These are phyloP conservation scores for Chaetomium tenue DNA, from an alignment of 495 filamentous ascomycete species.

Conservation along the genomic window DNA sequence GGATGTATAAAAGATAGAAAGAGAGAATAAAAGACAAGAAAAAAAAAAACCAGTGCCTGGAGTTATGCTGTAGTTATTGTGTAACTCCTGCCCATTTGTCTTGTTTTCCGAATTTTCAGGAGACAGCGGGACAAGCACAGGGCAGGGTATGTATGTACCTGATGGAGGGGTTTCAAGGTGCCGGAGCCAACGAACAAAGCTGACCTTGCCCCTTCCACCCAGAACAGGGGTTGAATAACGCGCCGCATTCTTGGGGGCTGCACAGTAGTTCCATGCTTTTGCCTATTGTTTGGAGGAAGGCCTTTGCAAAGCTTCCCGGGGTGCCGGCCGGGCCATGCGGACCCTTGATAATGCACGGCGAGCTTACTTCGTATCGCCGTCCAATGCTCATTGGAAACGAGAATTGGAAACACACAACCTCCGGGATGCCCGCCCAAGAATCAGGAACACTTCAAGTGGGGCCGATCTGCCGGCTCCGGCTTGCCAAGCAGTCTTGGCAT, in stretches of 20 bases:
- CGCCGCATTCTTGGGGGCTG: background rate
- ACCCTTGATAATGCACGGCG: no score
- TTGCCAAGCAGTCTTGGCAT: slow-evolving; percentile 21
- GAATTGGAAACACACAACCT: background rate
- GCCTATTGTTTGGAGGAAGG: background rate
- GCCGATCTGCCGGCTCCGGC: slow-evolving; percentile 19
- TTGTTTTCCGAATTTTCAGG: background rate
- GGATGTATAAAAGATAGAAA: no score
- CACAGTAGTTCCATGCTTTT: no score
- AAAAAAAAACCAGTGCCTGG: background rate
- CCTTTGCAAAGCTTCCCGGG: background rate
- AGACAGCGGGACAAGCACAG: background rate
- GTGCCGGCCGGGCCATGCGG: background rate
- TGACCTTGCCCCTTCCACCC: slow-evolving; percentile 15
- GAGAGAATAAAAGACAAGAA: no score
- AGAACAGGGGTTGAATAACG: slow-evolving; percentile 21
- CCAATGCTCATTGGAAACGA: background rate
- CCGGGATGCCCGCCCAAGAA: background rate
- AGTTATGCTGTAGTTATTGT: background rate
- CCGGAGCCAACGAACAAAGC: slow-evolving; percentile 20
- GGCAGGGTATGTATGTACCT: no score
- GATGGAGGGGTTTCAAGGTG: slow-evolving; percentile 19
- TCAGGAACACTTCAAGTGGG: slow-evolving; percentile 3
- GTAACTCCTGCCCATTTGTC: background rate
- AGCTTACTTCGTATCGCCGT: background rate